phyloP scores from a whole-genome alignment of 108 stramenopile species.

The Pseudonitzschia multiseries region DNA sequence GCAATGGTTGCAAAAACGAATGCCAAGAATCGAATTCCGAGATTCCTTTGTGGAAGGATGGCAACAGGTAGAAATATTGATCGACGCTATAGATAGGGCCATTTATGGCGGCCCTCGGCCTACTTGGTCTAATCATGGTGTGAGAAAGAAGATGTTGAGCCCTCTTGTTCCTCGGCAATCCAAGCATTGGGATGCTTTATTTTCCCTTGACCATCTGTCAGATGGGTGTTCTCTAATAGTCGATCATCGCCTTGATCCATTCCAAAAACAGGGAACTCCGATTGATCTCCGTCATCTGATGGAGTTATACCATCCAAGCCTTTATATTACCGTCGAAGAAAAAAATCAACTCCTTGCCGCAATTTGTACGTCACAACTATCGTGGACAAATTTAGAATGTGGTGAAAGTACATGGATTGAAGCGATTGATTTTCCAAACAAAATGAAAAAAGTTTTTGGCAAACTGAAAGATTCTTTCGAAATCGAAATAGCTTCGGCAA shows the following conservation, averaged over 20 bases:
- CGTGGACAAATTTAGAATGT: slow-evolving; percentile 63
- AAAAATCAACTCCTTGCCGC: slow-evolving; percentile 67
- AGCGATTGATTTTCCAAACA: slow-evolving; percentile 16
- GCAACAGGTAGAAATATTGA: slow-evolving; percentile 33
- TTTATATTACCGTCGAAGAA: slow-evolving; percentile 47
- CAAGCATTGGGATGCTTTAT: slow-evolving; percentile 49
- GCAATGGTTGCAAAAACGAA: slow-evolving; percentile 64
- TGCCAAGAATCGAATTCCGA: slow-evolving; percentile 5
- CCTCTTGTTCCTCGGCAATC: slow-evolving; percentile 59
- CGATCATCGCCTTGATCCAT: slow-evolving; percentile 37
- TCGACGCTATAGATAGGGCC: slow-evolving; percentile 50
- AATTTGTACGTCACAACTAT: slow-evolving; percentile 76
- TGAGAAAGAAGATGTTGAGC: slow-evolving; percentile 61
- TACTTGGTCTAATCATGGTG: slow-evolving; percentile 32
- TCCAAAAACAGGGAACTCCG: slow-evolving; percentile 16
- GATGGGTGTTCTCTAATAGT: slow-evolving; percentile 33
- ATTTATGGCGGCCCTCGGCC: slow-evolving; percentile 48
- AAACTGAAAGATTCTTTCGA: slow-evolving; percentile 23
- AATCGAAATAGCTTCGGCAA: slow-evolving; percentile 21
- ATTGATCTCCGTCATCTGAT: slow-evolving; percentile 51
- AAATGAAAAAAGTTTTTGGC: slow-evolving; percentile 12
- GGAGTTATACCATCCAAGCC: slow-evolving; percentile 49
- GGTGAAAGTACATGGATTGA: slow-evolving; percentile 1
- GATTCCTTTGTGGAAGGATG: background rate
- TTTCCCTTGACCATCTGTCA: slow-evolving; percentile 39